Percentiles rank a stretch among this genome's conserved stretches.
These are phyloP conservation scores for Amylocystis lapponica DNA, from an alignment of 768 basidiomycete species.

Conservation along the genomic window DNA sequence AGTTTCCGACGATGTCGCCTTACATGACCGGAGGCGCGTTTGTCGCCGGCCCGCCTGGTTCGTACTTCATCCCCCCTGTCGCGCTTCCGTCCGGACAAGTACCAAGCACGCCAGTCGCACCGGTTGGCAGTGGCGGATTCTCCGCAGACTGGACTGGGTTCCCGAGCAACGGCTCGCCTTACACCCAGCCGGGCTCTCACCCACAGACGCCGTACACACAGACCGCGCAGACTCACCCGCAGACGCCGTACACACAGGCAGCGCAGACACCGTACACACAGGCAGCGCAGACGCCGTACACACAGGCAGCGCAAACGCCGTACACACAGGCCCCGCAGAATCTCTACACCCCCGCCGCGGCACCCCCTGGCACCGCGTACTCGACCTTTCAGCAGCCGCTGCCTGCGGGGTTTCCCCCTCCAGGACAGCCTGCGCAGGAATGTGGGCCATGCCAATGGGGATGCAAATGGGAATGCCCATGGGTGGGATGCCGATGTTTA, in stretches of 20 bases:
- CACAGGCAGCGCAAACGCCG: slow-evolving; percentile 4
- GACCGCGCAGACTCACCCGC: slow-evolving; percentile 6
- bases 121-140: slow-evolving; percentile 15
- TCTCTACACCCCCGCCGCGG: slow-evolving; percentile 1
- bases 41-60: slow-evolving; percentile 20
- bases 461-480: slow-evolving; percentile 7
- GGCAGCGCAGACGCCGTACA: slow-evolving; percentile 3
- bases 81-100: slow-evolving; percentile 17
- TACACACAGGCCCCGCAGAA: slow-evolving; percentile 4
- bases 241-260: slow-evolving; percentile 5
- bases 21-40: background rate
- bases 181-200: slow-evolving; percentile 3
- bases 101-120: slow-evolving; percentile 10
- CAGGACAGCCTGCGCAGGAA: slow-evolving; percentile 7
- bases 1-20: slow-evolving; percentile 15
- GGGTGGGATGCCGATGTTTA: background rate
- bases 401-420: slow-evolving; percentile 16
- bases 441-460: slow-evolving; percentile 2
- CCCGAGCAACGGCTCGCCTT: slow-evolving; percentile 5
- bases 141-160: slow-evolving; percentile 28
- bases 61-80: slow-evolving; percentile 28
- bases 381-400: slow-evolving; percentile 28
- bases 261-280: slow-evolving; percentile 3
- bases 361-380: slow-evolving; percentile 20
- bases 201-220: slow-evolving; percentile 4